These are phyloP conservation scores for Brassica balearica DNA, from an alignment of 441 rosid species.

Conservation along the genomic window DNA sequence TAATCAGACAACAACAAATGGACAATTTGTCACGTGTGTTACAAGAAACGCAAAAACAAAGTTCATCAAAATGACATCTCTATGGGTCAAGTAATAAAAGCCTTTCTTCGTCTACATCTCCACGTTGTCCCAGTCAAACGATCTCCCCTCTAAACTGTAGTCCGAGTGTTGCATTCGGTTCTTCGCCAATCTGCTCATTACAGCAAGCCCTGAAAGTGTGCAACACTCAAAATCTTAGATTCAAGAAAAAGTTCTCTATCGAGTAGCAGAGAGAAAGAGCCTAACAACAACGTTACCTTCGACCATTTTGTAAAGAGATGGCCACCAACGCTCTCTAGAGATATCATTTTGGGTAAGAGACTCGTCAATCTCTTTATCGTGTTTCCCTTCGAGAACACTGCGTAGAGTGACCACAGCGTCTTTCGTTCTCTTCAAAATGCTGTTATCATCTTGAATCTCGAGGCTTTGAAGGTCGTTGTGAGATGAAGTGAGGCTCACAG, in stretches of 20 bases:
- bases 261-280: not conserved
- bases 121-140: conserved; percentile 81
- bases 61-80: not conserved
- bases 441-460: conserved; percentile 66
- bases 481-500: conserved; percentile 89
- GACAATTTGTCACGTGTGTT: conserved; percentile 17
- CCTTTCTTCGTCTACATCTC: conserved; percentile 51
- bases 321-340: conserved; percentile 93
- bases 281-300: conserved; percentile 64
- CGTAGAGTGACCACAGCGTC: conserved; percentile 87
- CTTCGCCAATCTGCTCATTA: conserved; percentile 78
- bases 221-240: not conserved
- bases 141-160: conserved; percentile 55
- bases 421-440: conserved; percentile 82
- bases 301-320: conserved; percentile 84
- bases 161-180: conserved; percentile 63
- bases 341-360: conserved; percentile 63
- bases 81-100: not conserved
- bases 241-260: conserved; percentile 18
- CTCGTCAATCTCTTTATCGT: conserved; percentile 72
- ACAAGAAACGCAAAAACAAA: conserved; percentile 10
- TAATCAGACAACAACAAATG: conserved; percentile 15
- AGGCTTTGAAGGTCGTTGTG: conserved; percentile 85
- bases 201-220: conserved; percentile 67
- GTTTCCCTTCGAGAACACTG: conserved; percentile 90